Evolutionary conservation across 768 basidiomycete genomes (phyloP).

Genomic region (Tylopilus rubrobrunneus): DNA sequence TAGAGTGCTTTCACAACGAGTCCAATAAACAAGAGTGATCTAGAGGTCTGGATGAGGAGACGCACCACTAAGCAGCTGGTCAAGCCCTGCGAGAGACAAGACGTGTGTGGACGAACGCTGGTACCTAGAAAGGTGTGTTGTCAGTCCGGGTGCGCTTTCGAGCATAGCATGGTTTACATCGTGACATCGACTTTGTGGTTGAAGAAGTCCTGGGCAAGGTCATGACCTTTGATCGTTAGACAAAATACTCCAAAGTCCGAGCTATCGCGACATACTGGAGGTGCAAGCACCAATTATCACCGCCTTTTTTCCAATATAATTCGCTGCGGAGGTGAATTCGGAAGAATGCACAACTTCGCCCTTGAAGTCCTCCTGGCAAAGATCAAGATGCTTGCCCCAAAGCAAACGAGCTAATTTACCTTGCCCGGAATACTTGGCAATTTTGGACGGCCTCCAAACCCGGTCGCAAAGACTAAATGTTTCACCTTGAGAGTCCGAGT

Average conservation of each 20-base stretch:
- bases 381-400: background rate
- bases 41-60: background rate
- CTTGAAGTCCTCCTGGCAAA: conserved; percentile 43
- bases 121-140: background rate
- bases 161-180: conserved; percentile 9
- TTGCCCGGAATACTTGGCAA: conserved; percentile 44
- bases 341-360: conserved; percentile 54
- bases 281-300: conserved; percentile 68
- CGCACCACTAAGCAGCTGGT: background rate
- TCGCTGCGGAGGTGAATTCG: conserved; percentile 43
- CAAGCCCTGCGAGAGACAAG: background rate
- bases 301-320: conserved; percentile 58
- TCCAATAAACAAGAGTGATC: background rate
- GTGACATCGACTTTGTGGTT: conserved; percentile 30
- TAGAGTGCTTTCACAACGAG: background rate
- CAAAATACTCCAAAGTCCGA: background rate
- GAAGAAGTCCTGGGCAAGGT: conserved; percentile 36
- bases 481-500: conserved; percentile 38
- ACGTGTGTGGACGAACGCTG: conserved; percentile 1
- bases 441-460: conserved; percentile 42
- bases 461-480: conserved; percentile 57
- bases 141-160: background rate
- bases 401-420: conserved; percentile 20
- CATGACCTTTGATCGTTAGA: conserved; percentile 28
- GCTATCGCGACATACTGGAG: conserved; percentile 39